Evolutionary conservation across 768 basidiomycete species (phyloP), one percentile per base, ranked within the genome.

Genomic region (Serpula lacrymans): DNA sequence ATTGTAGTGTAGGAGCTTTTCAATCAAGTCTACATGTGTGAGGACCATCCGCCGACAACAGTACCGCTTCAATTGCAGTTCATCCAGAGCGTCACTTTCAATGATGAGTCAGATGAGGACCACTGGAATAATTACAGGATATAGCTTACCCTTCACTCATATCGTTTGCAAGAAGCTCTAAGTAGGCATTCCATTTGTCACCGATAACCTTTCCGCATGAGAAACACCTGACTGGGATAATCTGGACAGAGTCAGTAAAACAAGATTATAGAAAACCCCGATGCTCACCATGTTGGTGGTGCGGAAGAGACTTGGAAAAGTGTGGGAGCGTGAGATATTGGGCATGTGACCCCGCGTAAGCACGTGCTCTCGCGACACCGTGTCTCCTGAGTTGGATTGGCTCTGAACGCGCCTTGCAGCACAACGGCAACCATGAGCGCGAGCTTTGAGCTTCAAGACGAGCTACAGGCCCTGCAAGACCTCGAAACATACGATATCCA

Each of bases 31-130:
- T 41, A 97, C 95, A 60, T 98, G 95, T 0, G 95, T 97, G 39
- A 97, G 69, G 5, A 98, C 89, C 95, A 97, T 98, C 34, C 95
- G 79, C 33, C 94, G 76, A 65, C 95, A 97, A 65, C 95, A 98
- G 57, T 98, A 98, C 41, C 95, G 70, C 63, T 90, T 94, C 32
- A 98, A 67, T 50, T 93, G 87, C 2, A 95, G 69, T 52, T 87
- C 82, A 46, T 94, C 91, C 31, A 96, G 74, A 4, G 92, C 91
- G 40, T 95, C 91, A 52, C 93, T 95, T 49, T 30, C 1, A 16
- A 16, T 26, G 9, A 6, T 21, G 33, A 20, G 35, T 35, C 18
- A 42, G 46, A 3, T 17, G 35, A 26, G 24, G 21, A 34, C 16
- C 33, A 44, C 26, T 17, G 34, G 28, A 12, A 9, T 37, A 28